These are phyloP conservation scores for Steccherinum ochraceum DNA, from an alignment of 768 basidiomycete genomes.

Conservation along the genomic window DNA sequence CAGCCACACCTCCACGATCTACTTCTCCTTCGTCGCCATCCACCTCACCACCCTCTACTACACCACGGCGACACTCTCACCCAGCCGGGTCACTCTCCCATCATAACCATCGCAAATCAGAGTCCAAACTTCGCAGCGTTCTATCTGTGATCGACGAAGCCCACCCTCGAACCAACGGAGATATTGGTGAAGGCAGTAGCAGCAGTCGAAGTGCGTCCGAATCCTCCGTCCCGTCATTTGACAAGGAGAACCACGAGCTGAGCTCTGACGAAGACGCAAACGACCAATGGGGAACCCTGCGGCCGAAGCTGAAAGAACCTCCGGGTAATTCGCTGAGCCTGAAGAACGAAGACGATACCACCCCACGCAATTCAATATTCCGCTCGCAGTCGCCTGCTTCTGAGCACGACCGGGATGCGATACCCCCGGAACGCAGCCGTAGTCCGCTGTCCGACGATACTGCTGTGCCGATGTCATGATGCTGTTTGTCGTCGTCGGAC, in stretches of 20 bases:
- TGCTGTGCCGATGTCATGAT: slow-evolving; percentile 19
- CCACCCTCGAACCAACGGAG: slow-evolving; percentile 28
- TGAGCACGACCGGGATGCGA: slow-evolving; percentile 6
- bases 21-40: slow-evolving; percentile 12
- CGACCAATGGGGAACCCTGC: slow-evolving; percentile 1
- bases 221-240: slow-evolving; percentile 13
- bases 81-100: slow-evolving; percentile 26
- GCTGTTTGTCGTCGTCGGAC: too few relatives aligned
- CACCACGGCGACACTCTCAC: slow-evolving; percentile 44
- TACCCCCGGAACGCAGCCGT: slow-evolving; percentile 19
- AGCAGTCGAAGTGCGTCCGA: slow-evolving; percentile 9
- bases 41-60: slow-evolving; percentile 12
- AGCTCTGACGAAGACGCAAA: slow-evolving; percentile 3
- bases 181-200: slow-evolving; percentile 6
- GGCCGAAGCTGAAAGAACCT: not conserved
- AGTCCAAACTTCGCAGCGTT: slow-evolving; percentile 66
- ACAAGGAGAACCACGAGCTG: not conserved
- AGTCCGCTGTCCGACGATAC: slow-evolving; percentile 27
- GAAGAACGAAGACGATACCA: slow-evolving; percentile 29
- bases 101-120: slow-evolving; percentile 45
- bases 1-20: slow-evolving; percentile 16
- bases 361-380: slow-evolving; percentile 39
- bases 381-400: slow-evolving; percentile 16
- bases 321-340: not conserved
- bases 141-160: slow-evolving; percentile 67